phyloP scores from a whole-genome alignment of 2,329 filamentous ascomycete genomes.

The Penicillium hordei region DNA sequence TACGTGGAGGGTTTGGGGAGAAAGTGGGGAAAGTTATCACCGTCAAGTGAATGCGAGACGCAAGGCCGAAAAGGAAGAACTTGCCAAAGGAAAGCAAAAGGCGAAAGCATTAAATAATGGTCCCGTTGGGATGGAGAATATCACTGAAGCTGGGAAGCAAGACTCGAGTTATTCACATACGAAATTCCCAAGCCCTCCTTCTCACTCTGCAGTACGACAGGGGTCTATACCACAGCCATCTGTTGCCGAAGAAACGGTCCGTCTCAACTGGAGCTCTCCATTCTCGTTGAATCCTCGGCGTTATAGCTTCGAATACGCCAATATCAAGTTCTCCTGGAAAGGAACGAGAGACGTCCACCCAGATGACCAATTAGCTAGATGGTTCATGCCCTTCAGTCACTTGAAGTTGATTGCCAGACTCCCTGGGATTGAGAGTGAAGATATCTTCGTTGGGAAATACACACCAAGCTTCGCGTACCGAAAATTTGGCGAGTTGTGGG shows the following conservation, averaged over 20 bases:
- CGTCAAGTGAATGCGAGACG: slow-evolving; percentile 9
- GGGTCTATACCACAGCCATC: not conserved
- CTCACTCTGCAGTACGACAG: not conserved
- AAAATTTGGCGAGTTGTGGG: slow-evolving; percentile 12
- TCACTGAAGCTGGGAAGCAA: not conserved
- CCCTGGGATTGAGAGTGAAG: not conserved
- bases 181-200: not conserved
- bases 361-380: not conserved
- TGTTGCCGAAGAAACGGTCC: slow-evolving; percentile 5
- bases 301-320: slow-evolving; percentile 12
- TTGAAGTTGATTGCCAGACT: not conserved
- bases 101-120: not conserved
- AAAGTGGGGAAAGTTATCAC: slow-evolving; percentile 15
- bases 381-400: not conserved
- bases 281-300: slow-evolving; percentile 2
- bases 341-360: not conserved
- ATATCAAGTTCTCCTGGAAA: slow-evolving; percentile 7
- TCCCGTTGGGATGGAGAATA: not conserved
- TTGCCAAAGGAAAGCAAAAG: not conserved
- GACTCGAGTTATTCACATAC: not conserved
- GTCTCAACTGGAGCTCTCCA: slow-evolving; percentile 7
- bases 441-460: not conserved
- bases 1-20: slow-evolving; percentile 17
- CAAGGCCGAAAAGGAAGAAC: not conserved
- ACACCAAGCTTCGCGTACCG: not conserved